These are phyloP conservation scores for Myxozyma vanderwaltii DNA, from an alignment of 805 yeast species.

Conservation along the genomic window DNA sequence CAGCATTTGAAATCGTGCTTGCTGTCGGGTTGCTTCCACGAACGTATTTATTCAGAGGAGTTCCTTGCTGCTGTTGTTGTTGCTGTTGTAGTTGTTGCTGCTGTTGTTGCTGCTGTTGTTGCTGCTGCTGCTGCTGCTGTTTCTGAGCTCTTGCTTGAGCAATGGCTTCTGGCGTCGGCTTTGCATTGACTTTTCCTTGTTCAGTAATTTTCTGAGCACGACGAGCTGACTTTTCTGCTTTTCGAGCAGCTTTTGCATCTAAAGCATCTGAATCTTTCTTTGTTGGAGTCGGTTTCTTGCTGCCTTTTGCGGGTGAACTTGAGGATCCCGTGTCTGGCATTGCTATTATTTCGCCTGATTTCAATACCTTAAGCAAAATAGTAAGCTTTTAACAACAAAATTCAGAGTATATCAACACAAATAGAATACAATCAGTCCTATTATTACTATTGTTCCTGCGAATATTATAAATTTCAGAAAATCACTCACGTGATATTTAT, in stretches of 20 bases:
- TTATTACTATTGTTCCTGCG: not conserved
- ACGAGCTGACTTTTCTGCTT: conserved; percentile 87
- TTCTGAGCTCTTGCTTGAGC: conserved; percentile 8
- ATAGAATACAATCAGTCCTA: not conserved
- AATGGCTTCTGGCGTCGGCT: conserved; percentile 9
- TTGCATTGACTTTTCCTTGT: conserved; percentile 22
- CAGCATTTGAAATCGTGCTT: conserved; percentile 48
- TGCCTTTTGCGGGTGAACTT: conserved; percentile 10
- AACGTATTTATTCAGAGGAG: conserved; percentile 36
- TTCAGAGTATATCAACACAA: too few species aligned
- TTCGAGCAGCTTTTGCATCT: conserved; percentile 72
- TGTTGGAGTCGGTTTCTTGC: conserved; percentile 10
- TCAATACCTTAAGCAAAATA: not conserved
- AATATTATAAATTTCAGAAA: not conserved
- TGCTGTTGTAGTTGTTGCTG: not conserved
- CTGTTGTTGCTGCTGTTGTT: conserved; percentile 1
- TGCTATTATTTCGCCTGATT: not conserved
- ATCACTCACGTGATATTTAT: not conserved
- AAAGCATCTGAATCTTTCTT: conserved; percentile 2
- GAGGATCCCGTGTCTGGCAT: conserved; percentile 21
- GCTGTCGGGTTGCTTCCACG: conserved; percentile 29
- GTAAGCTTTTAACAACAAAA: too few species aligned
- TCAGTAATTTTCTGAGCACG: conserved; percentile 81
- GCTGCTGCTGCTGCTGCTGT: conserved; percentile 12
- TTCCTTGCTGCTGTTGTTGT: conserved; percentile 45